phyloP scores from a whole-genome alignment of 805 yeast species.

The Starmerella tilneyi region DNA sequence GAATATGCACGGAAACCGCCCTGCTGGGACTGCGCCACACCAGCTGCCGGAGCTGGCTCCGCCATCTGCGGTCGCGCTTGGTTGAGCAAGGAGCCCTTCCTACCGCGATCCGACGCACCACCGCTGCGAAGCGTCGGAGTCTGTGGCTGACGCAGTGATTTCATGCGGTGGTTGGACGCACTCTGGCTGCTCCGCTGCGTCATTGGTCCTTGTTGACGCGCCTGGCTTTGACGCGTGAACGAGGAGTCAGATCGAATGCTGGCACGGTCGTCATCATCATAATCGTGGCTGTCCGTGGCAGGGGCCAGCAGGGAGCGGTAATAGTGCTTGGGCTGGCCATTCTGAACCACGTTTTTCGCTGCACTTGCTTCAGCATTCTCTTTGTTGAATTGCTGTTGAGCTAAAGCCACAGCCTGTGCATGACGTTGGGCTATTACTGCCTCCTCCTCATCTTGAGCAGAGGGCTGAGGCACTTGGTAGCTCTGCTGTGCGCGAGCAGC shows the following conservation, averaged over 20 bases:
- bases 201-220: not conserved
- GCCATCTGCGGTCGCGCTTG: slow-evolving; percentile 11
- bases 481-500: slow-evolving; percentile 1
- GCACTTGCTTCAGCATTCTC: not conserved
- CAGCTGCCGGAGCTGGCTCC: slow-evolving; percentile 1
- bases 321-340: slow-evolving; percentile 1
- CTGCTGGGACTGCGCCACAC: not conserved
- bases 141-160: slow-evolving; percentile 11
- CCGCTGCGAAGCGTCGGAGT: slow-evolving; percentile 13
- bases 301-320: slow-evolving; percentile 5
- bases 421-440: slow-evolving; percentile 7
- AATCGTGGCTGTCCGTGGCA: slow-evolving; percentile 8
- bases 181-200: not conserved
- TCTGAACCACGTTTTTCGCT: not conserved
- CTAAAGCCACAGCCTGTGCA: slow-evolving; percentile 15
- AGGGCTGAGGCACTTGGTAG: not conserved
- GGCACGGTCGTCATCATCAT: slow-evolving; percentile 22
- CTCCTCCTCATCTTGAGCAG: not conserved
- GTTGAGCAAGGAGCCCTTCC: slow-evolving; percentile 11
- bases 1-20: slow-evolving; percentile 21
- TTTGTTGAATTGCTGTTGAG: slow-evolving; percentile 2
- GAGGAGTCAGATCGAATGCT: slow-evolving; percentile 20
- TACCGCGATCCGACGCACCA: not conserved
- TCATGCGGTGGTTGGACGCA: slow-evolving; percentile 9
- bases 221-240: slow-evolving; percentile 20